Base-by-base conservation (phyloP, 495 filamentous ascomycete species). In the Hamigera avellanea region DNA sequence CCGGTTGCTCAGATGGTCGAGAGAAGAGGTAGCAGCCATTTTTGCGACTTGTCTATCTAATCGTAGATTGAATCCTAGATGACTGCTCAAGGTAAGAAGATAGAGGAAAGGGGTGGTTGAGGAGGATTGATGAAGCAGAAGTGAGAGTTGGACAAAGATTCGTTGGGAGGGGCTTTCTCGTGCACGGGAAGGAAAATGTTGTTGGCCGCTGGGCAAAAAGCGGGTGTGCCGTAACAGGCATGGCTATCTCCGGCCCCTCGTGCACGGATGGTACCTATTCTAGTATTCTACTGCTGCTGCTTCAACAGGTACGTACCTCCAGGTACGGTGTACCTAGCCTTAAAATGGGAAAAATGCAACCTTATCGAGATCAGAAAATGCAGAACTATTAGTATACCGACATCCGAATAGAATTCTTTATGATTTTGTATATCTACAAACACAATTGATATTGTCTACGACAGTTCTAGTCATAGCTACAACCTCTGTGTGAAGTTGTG, bases 1-100 rank as follows among this genome's bases (percentile, higher is more conserved):
- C 59, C 71, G 65, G 54, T 83, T 86, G 49, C 72, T 66, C 54
- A 93, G 72, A 57, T 93, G 86, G 56, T 88, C 82, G 51, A 91
- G 72, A 49, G 84, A 79, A 47, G 58, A 72, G 29, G 47, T 62
- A 48, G 58, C 58, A 36, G 62, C 62, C 62, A 67, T 67, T 55
- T 51, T 64, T 47, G 40, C 46, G 16, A 45, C 41, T 31, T 57
- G 21, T 23, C 21, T 5, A 23, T 23, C 21, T 9, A 23, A 9
- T 23, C 21, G 21, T 23, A 23, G 21, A 23, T 23, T 9, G 21
- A 23, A 12, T 6, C n/a, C n/a, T 13, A 30, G 28, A 30, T 39
- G 32, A 41, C 37, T 17, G 36, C 37, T 41, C 36, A 35, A 42
- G 32, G 32, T 39, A 39, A 35, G 36, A 31, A 32, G 38, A 35